Evolutionary conservation across 805 yeast species (phyloP), one percentile per base, ranked within the genome.

Genomic region (Yamadazyma sp.): DNA sequence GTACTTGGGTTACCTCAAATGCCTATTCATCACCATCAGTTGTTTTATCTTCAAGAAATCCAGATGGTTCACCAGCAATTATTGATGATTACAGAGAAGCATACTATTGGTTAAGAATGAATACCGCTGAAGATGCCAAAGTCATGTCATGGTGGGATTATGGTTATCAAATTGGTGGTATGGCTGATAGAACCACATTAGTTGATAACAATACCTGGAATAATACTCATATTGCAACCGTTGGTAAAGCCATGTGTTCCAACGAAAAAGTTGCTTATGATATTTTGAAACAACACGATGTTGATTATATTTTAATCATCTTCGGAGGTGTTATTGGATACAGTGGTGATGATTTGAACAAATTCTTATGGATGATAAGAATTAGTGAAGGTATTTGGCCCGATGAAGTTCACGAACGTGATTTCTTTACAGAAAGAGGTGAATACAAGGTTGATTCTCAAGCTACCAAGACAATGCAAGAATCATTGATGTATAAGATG

Each of bases 71-170:
- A 12, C 82, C 77, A 48, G 72, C 75, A 41, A 67, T 91, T 47
- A 93, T 93, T 54, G 99, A 93, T 61, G 99, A 93, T 62, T 93
- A 82, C 72, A 80, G 99, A 65, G 99, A 93, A 70, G 98, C 98
- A 8, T 93, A 93, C 69, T 93, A 91, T 61, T 93, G 98, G 98
- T 71, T 93, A 51, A 80, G 98, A 55, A 89, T 91, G 96, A 93
- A 93, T 67, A 93, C 98, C 1, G 80, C 85, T 3, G 96, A 93
- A 58, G 98, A 93, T 58, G 85, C 97, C 23, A 89, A 86, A 61
- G 84, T 93, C 42, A 87, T 94, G 83, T 82, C 97, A 8, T 93
- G 99, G 98, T 93, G 99, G 99, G 98, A 94, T 70, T 94, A 94
- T 56, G 99, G 99, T 36, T 93, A 93, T 64, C 99, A 93, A 70